phyloP scores from a whole-genome alignment of 2,329 filamentous ascomycete species.

The Exophiala dermatitidis region DNA sequence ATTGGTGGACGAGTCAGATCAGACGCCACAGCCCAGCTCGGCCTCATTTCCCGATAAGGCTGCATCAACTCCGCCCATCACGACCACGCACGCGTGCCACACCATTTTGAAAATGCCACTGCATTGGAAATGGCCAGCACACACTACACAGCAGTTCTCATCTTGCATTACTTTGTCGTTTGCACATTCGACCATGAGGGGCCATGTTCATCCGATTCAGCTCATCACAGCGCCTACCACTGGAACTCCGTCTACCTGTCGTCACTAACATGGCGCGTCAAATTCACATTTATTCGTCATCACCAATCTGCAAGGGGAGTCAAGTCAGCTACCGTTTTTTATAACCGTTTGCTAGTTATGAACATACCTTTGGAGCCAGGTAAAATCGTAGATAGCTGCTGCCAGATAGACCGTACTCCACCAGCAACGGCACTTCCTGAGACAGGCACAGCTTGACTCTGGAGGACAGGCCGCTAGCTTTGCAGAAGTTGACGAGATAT shows the following conservation, averaged over 20 bases:
- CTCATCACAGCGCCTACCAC: not conserved
- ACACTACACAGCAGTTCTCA: too few relatives aligned
- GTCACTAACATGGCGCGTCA: constrained; percentile 1
- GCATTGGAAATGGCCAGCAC: too few relatives aligned
- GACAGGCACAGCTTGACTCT: constrained; percentile 89
- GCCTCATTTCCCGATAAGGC: not conserved
- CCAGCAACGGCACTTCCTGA: constrained; percentile 89
- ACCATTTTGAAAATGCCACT: not conserved
- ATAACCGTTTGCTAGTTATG: not conserved
- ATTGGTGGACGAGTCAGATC: too few relatives aligned
- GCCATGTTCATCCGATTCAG: not conserved
- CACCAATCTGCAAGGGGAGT: constrained; percentile 53
- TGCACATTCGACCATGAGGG: too few relatives aligned
- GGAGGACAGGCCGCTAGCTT: constrained; percentile 75
- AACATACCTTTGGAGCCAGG: constrained; percentile 85
- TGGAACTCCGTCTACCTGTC: not conserved
- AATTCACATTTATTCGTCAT: constrained; percentile 39
- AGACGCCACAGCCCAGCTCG: not conserved
- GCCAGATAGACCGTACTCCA: constrained; percentile 77
- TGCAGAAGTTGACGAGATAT: constrained; percentile 99
- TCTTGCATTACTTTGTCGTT: too few relatives aligned
- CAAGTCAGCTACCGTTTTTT: constrained; percentile 33
- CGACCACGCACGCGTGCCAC: not conserved
- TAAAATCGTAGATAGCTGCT: constrained; percentile 95
- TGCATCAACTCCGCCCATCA: not conserved